Evolutionary conservation across 176 grass and related monocot species (phyloP).

Genomic region (Thinopyrum elongatum): DNA sequence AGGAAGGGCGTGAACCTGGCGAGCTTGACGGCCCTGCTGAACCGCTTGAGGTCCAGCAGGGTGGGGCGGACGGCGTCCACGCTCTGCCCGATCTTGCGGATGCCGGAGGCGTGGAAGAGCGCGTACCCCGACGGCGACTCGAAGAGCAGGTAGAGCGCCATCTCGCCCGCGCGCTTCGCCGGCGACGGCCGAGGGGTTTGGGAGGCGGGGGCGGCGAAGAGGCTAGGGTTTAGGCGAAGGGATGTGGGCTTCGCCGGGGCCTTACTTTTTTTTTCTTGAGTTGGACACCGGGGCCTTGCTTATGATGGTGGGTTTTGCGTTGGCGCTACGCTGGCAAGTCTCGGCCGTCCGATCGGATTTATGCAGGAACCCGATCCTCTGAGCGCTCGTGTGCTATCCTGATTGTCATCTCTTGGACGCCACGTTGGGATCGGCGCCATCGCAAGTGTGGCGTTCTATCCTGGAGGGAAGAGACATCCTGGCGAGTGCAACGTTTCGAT

Average conservation of each 20-base stretch:
- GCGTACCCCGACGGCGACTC: conserved; percentile 73
- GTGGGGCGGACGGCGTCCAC: conserved; percentile 63
- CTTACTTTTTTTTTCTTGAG: background rate
- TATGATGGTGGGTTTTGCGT: background rate
- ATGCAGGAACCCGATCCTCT: no score
- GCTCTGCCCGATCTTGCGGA: conserved; percentile 74
- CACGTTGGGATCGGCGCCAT: no score
- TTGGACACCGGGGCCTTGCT: background rate
- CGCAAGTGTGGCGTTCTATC: no score
- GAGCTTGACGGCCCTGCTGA: conserved; percentile 81
- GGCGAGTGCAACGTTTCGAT: no score
- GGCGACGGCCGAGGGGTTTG: background rate
- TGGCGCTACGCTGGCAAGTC: background rate
- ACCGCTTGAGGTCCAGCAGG: conserved; percentile 58
- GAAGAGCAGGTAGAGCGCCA: conserved; percentile 78
- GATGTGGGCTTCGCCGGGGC: background rate
- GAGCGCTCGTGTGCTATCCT: no score
- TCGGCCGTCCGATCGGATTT: background rate
- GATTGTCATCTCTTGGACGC: no score
- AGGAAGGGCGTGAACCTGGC: conserved; percentile 64
- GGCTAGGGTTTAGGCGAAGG: conserved; percentile 6
- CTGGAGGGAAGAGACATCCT: no score
- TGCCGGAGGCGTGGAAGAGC: conserved; percentile 64
- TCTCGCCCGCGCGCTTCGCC: conserved; percentile 33
- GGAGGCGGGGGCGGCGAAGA: background rate